Conservation (phyloP, 1,284 basidiomycete species). For the Phenoliferia sp. region DNA sequence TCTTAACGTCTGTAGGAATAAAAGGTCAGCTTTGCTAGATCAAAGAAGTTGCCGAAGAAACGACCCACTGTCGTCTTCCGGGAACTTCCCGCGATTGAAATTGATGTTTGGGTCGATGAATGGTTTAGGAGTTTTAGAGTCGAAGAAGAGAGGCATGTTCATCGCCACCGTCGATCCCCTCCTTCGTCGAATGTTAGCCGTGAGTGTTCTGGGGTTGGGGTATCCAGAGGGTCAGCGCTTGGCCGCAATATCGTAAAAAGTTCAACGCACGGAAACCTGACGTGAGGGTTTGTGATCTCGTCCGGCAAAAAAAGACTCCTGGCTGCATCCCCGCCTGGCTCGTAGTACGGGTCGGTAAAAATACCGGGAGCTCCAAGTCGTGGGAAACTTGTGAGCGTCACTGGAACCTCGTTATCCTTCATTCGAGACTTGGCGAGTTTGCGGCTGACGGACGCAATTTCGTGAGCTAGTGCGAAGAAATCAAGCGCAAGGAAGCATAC, state of each 20-base stretch:
- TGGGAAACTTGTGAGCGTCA: conserved; percentile 95
- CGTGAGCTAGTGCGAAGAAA: neutral
- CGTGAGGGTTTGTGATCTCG: conserved; percentile 94
- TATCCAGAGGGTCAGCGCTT: neutral
- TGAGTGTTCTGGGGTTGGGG: conserved; percentile 77
- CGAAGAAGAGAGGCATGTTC: conserved; percentile 89
- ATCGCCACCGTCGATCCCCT: conserved; percentile 92
- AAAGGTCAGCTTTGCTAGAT: neutral
- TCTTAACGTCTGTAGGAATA: conserved; percentile 63
- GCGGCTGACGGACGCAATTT: conserved; percentile 53
- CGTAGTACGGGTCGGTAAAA: conserved; percentile 86
- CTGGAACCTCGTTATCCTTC: conserved; percentile 76
- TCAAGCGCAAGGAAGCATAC: conserved; percentile 43
- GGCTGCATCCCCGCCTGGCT: conserved; percentile 71
- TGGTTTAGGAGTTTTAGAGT: conserved; percentile 77
- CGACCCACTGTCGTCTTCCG: conserved; percentile 67
- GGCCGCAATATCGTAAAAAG: conserved; percentile 2
- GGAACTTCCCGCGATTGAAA: conserved; percentile 70
- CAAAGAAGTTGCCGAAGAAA: neutral
- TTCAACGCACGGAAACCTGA: conserved; percentile 89
- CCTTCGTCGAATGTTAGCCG: conserved; percentile 87
- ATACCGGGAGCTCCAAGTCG: conserved; percentile 76
- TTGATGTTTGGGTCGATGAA: conserved; percentile 88
- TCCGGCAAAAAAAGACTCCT: conserved; percentile 92
- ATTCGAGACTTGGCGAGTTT: conserved; percentile 78